phyloP scores from a whole-genome alignment of 768 basidiomycete genomes.

The Cantharellus anzutake region DNA sequence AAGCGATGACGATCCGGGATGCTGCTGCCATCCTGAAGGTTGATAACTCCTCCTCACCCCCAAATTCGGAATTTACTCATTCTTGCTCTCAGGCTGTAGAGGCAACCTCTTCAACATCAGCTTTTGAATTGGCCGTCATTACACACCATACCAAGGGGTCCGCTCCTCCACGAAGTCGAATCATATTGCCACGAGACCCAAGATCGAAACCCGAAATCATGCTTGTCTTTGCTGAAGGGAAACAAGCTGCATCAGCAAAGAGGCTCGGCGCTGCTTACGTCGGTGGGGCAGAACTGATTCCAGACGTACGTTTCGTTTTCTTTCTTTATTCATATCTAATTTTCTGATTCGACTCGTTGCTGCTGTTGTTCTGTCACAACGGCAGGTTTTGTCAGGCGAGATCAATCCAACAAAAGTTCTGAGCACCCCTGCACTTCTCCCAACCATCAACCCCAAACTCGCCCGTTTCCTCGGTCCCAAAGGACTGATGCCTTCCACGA shows the following conservation, averaged over 20 bases:
- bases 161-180: constrained; percentile 76
- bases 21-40: constrained; percentile 18
- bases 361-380: too few relatives aligned
- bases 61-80: background rate
- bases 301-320: constrained; percentile 38
- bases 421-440: constrained; percentile 61
- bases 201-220: constrained; percentile 51
- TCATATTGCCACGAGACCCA: constrained; percentile 58
- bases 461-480: constrained; percentile 68
- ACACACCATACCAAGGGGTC: constrained; percentile 62
- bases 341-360: background rate
- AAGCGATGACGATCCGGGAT: constrained; percentile 16
- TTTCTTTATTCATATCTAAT: background rate
- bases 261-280: constrained; percentile 79
- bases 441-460: constrained; percentile 58
- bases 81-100: constrained; percentile 47
- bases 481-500: constrained; percentile 88
- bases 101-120: constrained; percentile 52
- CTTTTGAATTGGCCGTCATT: constrained; percentile 65
- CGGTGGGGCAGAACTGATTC: constrained; percentile 76
- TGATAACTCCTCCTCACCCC: constrained; percentile 5
- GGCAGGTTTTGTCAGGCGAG: constrained; percentile 52
- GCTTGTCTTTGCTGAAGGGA: constrained; percentile 85
- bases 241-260: constrained; percentile 63
- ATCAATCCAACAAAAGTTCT: constrained; percentile 70